Evolutionary conservation across 352 stramenopile genomes (phyloP).

Genomic region (Phytophthora cajani): DNA sequence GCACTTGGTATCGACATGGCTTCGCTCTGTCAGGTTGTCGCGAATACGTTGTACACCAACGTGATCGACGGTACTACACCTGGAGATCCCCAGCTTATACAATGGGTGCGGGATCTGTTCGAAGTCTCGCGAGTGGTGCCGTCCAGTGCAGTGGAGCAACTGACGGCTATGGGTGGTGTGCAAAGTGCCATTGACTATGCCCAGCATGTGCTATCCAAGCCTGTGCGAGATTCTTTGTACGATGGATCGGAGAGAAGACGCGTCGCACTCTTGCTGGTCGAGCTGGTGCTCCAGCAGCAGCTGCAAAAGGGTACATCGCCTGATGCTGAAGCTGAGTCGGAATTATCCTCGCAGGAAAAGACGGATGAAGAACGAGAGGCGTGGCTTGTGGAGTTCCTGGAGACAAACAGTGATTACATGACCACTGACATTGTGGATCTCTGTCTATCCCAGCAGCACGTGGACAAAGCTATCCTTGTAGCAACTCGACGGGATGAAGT

Average conservation of each 20-base stretch:
- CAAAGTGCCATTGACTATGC: conserved; percentile 70
- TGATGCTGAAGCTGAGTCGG: conserved; percentile 10
- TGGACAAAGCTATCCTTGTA: conserved; percentile 75
- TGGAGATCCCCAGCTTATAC: conserved; percentile 37
- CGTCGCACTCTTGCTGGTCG: conserved; percentile 60
- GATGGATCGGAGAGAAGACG: conserved; percentile 50
- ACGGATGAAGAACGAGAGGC: conserved; percentile 43
- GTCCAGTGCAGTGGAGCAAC: conserved; percentile 71
- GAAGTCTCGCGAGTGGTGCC: conserved; percentile 73
- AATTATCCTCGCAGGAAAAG: conserved; percentile 24
- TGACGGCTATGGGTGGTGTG: conserved; percentile 61
- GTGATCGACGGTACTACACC: conserved; percentile 31
- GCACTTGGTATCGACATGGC: conserved; percentile 89
- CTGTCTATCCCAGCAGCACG: conserved; percentile 70
- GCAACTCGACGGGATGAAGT: conserved; percentile 56
- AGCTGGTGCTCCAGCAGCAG: conserved; percentile 70
- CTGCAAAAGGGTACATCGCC: conserved; percentile 38
- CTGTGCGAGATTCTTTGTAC: conserved; percentile 38
- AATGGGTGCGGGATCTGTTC: conserved; percentile 84
- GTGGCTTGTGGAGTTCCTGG: conserved; percentile 69
- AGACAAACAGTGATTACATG: conserved; percentile 63
- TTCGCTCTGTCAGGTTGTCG: conserved; percentile 84
- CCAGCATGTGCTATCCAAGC: conserved; percentile 55
- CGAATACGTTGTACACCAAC: conserved; percentile 74
- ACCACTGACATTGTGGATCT: conserved; percentile 68